phyloP scores from a whole-genome alignment of 1,284 basidiomycete species.

The Rhodotorula sp. region DNA sequence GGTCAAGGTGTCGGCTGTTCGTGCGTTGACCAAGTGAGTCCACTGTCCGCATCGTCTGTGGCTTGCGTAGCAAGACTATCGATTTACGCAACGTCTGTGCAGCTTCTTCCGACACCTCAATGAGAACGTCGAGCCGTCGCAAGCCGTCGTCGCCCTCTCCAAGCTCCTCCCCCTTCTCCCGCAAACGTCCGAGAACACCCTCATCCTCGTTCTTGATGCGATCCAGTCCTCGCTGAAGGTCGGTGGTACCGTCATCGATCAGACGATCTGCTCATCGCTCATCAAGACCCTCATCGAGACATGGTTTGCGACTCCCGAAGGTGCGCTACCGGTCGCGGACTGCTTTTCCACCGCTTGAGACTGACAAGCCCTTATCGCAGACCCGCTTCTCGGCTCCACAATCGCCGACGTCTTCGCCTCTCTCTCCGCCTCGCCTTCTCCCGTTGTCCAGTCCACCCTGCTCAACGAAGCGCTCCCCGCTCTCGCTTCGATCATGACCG shows the following conservation, averaged over 20 bases:
- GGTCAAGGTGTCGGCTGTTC: constrained; percentile 90
- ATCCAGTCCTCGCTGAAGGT: constrained; percentile 51
- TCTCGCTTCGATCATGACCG: constrained; percentile 64
- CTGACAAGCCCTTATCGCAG: constrained; percentile 53
- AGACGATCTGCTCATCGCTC: constrained; percentile 63
- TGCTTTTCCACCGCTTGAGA: neutral
- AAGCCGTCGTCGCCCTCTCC: constrained; percentile 72
- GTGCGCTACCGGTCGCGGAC: constrained; percentile 50
- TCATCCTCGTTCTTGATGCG: constrained; percentile 86
- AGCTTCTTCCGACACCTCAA: constrained; percentile 56
- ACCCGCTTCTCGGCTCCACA: constrained; percentile 83
- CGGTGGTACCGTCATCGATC: constrained; percentile 69
- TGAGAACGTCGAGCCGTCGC: constrained; percentile 59
- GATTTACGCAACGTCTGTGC: neutral
- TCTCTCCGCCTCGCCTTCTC: constrained; percentile 62
- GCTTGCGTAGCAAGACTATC: neutral
- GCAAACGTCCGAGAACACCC: constrained; percentile 77
- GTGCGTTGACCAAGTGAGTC: constrained; percentile 82
- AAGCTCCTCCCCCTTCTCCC: constrained; percentile 80
- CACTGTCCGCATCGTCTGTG: neutral
- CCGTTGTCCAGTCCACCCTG: constrained; percentile 66
- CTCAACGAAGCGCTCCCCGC: constrained; percentile 70
- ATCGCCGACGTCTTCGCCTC: constrained; percentile 76
- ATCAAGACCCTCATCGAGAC: constrained; percentile 67
- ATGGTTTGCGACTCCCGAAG: constrained; percentile 80